Conservation (phyloP, 192 early-diverging fungal species). For the Coemansia sp. region DNA sequence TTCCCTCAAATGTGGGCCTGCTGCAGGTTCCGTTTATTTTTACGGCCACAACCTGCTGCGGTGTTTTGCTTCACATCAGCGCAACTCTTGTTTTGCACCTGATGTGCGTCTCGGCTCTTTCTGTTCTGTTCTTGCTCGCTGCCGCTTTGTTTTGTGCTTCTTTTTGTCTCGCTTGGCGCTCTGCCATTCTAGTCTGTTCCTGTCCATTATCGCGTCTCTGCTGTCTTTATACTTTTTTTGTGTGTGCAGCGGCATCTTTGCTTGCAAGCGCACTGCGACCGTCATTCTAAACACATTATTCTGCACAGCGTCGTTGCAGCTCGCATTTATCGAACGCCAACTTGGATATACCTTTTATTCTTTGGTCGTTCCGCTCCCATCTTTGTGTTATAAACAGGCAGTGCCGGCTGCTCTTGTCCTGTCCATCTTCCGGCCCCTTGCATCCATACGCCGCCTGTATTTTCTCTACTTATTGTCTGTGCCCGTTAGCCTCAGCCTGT, state of each 20-base stretch:
- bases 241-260: not conserved
- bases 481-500: not conserved
- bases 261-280: not conserved
- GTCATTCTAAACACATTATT: slow-evolving; percentile 5
- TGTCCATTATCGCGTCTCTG: not conserved
- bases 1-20: not conserved
- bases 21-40: slow-evolving; percentile 4
- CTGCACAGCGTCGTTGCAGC: slow-evolving; percentile 17
- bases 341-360: slow-evolving; percentile 4
- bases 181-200: not conserved
- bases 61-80: slow-evolving; percentile 1
- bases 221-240: not conserved
- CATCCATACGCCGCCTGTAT: not conserved
- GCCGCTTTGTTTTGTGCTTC: not conserved
- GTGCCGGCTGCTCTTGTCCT: not conserved
- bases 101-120: not conserved
- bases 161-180: slow-evolving; percentile 3
- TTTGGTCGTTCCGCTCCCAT: slow-evolving; percentile 2
- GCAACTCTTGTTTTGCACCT: slow-evolving; percentile 5
- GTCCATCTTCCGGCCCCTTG: not conserved
- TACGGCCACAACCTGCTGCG: slow-evolving; percentile 6
- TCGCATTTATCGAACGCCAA: slow-evolving; percentile 18
- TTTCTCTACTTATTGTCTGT: not conserved
- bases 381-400: slow-evolving; percentile 1
- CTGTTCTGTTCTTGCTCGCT: not conserved